Conservation (phyloP, 2,329 filamentous ascomycete species). For the Cladosporium sp. region DNA sequence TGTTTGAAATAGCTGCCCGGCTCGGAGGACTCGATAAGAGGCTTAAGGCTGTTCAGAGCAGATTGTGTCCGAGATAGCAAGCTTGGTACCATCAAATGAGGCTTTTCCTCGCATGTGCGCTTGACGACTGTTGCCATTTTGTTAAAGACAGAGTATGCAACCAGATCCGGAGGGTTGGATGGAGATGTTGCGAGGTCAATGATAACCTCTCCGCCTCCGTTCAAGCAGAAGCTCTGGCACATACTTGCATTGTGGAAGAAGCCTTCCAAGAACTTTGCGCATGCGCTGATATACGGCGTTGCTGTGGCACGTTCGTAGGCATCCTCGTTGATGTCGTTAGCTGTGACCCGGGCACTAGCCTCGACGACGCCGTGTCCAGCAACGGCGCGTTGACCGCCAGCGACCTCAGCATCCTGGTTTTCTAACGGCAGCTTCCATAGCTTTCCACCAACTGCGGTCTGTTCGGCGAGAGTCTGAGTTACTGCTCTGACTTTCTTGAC, state of each 20-base stretch:
- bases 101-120: constrained; percentile 73
- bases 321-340: constrained; percentile 34
- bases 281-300: constrained; percentile 63
- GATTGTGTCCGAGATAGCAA: constrained; percentile 69
- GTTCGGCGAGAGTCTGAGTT: constrained; percentile 64
- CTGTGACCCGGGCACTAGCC: constrained; percentile 1
- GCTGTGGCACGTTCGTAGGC: constrained; percentile 21
- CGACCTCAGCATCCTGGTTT: constrained; percentile 40
- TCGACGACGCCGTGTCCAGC: constrained; percentile 7
- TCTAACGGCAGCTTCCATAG: constrained; percentile 50
- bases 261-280: constrained; percentile 70
- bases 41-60: constrained; percentile 63
- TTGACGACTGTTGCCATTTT: constrained; percentile 71
- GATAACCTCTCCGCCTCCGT: constrained; percentile 76
- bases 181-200: constrained; percentile 80
- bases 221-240: constrained; percentile 69
- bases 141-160: constrained; percentile 62
- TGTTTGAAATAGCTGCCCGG: constrained; percentile 16
- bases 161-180: constrained; percentile 70
- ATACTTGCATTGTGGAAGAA: constrained; percentile 73
- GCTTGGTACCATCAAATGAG: constrained; percentile 76
- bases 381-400: constrained; percentile 34
- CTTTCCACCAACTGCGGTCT: constrained; percentile 71
- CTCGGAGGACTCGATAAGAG: constrained; percentile 50
- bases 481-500: constrained; percentile 74